phyloP scores from a whole-genome alignment of 148 eudicot species.

The Spergularia bocconei region DNA sequence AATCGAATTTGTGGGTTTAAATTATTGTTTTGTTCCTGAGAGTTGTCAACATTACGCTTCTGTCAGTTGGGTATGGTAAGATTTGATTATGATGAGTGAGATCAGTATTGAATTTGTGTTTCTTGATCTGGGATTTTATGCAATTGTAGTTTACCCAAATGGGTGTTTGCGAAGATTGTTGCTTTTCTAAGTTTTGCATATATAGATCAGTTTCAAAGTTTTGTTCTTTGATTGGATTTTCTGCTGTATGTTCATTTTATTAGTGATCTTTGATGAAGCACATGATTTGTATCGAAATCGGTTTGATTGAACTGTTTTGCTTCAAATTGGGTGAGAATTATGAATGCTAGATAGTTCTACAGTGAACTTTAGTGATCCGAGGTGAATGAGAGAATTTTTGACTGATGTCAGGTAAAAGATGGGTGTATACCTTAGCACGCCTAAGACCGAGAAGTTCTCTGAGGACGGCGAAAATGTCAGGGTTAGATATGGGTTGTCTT shows the following conservation, averaged over 20 bases:
- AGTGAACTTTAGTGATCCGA: not conserved
- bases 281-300: not conserved
- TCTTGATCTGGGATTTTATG: conserved; percentile 10
- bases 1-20: not conserved
- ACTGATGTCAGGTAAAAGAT: conserved; percentile 43
- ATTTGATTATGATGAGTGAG: not conserved
- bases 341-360: not conserved
- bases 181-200: conserved; percentile 10
- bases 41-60: not conserved
- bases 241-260: not conserved
- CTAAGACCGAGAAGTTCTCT: conserved; percentile 59
- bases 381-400: conserved; percentile 3
- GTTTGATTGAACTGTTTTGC: not conserved
- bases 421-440: conserved; percentile 71
- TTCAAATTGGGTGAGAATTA: not conserved
- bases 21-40: not conserved
- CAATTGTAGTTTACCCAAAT: not conserved
- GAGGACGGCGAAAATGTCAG: conserved; percentile 63
- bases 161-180: conserved; percentile 3
- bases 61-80: not conserved
- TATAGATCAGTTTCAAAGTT: not conserved
- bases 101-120: not conserved
- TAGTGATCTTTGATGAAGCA: not conserved
- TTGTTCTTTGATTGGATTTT: not conserved
- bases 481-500: conserved; percentile 66